phyloP scores from a whole-genome alignment of 371 early-diverging fungal species.

The Batrachochytrium dendrobatidis region DNA sequence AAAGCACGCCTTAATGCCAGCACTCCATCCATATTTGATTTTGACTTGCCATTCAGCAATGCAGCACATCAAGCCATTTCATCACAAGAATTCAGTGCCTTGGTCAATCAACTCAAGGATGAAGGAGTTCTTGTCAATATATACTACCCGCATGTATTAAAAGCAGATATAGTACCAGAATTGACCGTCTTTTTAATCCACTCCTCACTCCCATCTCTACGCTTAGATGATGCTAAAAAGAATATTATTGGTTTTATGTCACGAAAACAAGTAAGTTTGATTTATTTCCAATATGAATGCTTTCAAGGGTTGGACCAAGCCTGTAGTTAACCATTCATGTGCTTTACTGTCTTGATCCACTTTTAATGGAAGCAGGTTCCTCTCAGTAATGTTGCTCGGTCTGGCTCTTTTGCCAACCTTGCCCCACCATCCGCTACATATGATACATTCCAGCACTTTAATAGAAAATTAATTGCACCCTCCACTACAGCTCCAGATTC shows the following conservation, averaged over 20 bases:
- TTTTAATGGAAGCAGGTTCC: slow-evolving; percentile 9
- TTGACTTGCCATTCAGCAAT: not conserved
- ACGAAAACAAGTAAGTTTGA: slow-evolving; percentile 29
- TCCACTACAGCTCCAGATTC: slow-evolving; percentile 13
- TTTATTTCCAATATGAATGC: not conserved
- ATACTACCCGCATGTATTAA: not conserved
- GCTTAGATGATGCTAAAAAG: slow-evolving; percentile 30
- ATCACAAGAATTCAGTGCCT: not conserved
- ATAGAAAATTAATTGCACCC: slow-evolving; percentile 37
- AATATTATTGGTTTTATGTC: slow-evolving; percentile 32
- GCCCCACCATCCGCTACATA: slow-evolving; percentile 11
- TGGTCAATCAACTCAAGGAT: not conserved
- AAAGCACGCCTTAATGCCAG: too few relatives aligned
- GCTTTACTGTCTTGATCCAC: slow-evolving; percentile 2
- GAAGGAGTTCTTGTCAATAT: not conserved
- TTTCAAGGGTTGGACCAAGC: not conserved
- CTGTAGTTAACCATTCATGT: not conserved
- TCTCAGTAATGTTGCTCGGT: slow-evolving; percentile 6
- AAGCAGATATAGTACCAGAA: not conserved
- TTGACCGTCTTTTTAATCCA: slow-evolving; percentile 3
- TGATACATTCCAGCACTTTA: slow-evolving; percentile 48
- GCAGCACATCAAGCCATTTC: slow-evolving; percentile 2
- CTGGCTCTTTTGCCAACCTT: slow-evolving; percentile 12
- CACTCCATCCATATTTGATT: not conserved
- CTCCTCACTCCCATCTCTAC: not conserved